Evolutionary conservation across 495 filamentous ascomycete species (phyloP), one percentile per base, ranked within the genome.

Genomic region (Podospora anserina): DNA sequence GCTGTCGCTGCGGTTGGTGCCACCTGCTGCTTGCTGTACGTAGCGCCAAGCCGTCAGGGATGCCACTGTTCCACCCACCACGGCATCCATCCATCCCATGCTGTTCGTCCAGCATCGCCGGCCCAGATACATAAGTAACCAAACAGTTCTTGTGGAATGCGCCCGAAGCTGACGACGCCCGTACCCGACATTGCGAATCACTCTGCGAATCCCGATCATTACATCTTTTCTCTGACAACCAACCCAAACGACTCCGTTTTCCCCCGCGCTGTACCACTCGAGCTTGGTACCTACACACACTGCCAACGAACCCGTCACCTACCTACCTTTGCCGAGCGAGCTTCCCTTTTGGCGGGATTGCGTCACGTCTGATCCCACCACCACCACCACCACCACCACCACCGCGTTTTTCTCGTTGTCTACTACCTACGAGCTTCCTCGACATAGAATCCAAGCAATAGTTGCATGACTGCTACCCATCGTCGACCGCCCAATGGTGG

Each of bases 401-500:
- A 15, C 32, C 61, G 19, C 26, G 59, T 59, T 27, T 59, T 58
- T 58, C 23, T 23, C 1, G 23, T 23, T 23, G 23, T 23, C 23
- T 23, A 23, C 23, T 23, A 23, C 23, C 23, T 23, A 23, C 23
- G n/a, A 23, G 20, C 56, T 6, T 6, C 3, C 23, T 61, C 59
- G 26, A 61, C 13, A 61, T 49, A 23, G 23, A 23, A 23, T 23
- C 23, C 1, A 23, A 23, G 23, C 11, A 5, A 39, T 11, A 39
- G 32, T 63, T 74, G 66, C 66, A 68, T 70, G 72, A 61, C 63
- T 30, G 15, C 56, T 23, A 26, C 44, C 62, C 49, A 44, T 55
- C 61, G 57, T 64, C 26, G 27, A 64, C 67, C 57, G 63, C 68
- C 69, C 70, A 69, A 76, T 77, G 74, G 72, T 77, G 70, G 72